These are phyloP conservation scores for Backusella sp. DNA, from an alignment of 192 early-diverging fungal genomes.

Conservation along the genomic window DNA sequence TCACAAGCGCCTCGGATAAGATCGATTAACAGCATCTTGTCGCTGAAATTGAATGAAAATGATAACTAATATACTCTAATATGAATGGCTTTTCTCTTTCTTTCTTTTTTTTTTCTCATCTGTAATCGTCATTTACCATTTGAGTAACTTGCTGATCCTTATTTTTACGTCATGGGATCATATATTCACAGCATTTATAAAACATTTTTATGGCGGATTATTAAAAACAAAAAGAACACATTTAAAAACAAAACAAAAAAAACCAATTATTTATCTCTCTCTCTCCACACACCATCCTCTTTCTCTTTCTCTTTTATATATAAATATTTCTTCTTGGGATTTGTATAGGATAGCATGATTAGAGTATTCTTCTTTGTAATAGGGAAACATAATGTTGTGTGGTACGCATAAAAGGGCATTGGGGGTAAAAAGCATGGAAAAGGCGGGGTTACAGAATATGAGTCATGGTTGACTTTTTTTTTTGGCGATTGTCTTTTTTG, in stretches of 20 bases:
- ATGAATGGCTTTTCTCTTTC: too few species aligned
- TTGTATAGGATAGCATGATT: neutral
- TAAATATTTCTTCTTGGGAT: neutral
- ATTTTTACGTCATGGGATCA: neutral
- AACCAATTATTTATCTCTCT: neutral
- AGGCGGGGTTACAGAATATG: conserved; percentile 6
- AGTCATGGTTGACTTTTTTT: conserved; percentile 1
- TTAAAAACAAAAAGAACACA: neutral
- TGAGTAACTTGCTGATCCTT: neutral
- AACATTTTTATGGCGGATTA: neutral
- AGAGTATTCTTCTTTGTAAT: neutral
- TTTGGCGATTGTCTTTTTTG: neutral
- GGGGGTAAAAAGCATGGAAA: neutral
- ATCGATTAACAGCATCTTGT: too few species aligned
- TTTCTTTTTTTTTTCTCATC: too few species aligned
- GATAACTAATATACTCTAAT: too few species aligned
- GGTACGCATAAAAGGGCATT: neutral
- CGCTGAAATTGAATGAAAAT: too few species aligned
- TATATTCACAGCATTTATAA: neutral
- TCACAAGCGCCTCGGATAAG: too few species aligned
- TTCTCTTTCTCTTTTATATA: neutral
- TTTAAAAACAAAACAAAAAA: neutral
- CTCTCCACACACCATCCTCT: neutral
- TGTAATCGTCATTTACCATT: neutral
- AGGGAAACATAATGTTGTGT: neutral